Evolutionary conservation across 2,329 filamentous ascomycete species (phyloP).

Genomic region (Fusarium protoensiforme): DNA sequence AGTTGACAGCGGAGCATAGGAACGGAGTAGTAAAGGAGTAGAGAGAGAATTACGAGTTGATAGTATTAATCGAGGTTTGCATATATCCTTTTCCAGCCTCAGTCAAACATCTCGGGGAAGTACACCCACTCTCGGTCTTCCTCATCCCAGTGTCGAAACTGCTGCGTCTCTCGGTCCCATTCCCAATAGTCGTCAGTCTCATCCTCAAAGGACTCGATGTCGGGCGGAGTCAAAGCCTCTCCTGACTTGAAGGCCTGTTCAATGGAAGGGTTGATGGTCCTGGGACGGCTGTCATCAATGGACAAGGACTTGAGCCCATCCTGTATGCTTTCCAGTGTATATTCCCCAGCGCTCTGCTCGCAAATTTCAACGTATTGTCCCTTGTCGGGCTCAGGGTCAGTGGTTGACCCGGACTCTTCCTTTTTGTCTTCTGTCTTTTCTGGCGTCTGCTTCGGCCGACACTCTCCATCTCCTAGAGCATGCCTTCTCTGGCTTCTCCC

Average conservation of each 20-base stretch:
- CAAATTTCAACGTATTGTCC: conserved; percentile 16
- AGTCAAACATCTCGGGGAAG: conserved; percentile 41
- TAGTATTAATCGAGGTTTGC: not conserved
- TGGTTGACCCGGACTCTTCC: not conserved
- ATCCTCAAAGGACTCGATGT: conserved; percentile 33
- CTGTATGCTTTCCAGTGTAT: conserved; percentile 6
- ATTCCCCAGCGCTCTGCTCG: not conserved
- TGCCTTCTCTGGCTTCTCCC: conserved; percentile 9
- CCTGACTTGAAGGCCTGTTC: conserved; percentile 32
- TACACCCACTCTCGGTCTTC: conserved; percentile 35
- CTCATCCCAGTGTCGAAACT: conserved; percentile 39
- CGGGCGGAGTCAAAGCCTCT: conserved; percentile 29
- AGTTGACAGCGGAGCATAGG: not conserved
- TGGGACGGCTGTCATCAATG: not conserved
- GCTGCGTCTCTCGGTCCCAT: conserved; percentile 27
- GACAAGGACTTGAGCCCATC: conserved; percentile 6
- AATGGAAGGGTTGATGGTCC: not conserved
- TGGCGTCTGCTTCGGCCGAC: not conserved
- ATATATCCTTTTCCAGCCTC: conserved; percentile 1
- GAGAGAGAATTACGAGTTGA: not conserved
- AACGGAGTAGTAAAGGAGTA: not conserved
- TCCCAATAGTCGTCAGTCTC: conserved; percentile 37
- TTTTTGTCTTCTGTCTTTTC: not conserved
- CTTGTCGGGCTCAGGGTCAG: not conserved
- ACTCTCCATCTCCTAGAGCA: not conserved